Percentiles rank a stretch among this genome's conserved stretches.
phyloP scores from a whole-genome alignment of 257 asterid species.

The Orobanche coerulescens region DNA sequence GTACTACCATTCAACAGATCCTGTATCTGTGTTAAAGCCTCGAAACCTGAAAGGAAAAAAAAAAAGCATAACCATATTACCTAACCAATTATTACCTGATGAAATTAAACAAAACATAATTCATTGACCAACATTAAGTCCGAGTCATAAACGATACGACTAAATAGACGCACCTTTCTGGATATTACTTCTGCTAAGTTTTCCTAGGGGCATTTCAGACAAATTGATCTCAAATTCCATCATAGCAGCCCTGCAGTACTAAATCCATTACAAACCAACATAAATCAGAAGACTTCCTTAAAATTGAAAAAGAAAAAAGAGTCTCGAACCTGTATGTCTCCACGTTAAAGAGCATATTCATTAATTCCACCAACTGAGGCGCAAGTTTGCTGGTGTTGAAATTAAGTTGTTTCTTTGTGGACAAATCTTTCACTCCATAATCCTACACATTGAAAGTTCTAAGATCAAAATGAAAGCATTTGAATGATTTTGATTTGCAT shows the following conservation, averaged over 20 bases:
- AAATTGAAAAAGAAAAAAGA: background rate
- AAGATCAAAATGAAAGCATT: constrained; percentile 18
- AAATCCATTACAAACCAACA: constrained; percentile 21
- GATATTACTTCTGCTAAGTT: constrained; percentile 82
- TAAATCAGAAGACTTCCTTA: background rate
- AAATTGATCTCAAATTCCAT: constrained; percentile 96
- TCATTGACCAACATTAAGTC: background rate
- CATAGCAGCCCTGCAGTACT: constrained; percentile 84
- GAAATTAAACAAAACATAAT: constrained; percentile 14
- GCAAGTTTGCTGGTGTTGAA: constrained; percentile 61
- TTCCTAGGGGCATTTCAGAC: constrained; percentile 99
- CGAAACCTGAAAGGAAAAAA: constrained; percentile 62
- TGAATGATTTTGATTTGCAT: background rate
- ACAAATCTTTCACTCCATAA: constrained; percentile 65
- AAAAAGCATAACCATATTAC: constrained; percentile 6
- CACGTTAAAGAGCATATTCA: constrained; percentile 90
- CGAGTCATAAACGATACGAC: background rate
- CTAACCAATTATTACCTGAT: constrained; percentile 13
- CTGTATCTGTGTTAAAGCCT: constrained; percentile 93
- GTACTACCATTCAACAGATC: constrained; percentile 42
- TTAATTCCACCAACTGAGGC: constrained; percentile 63
- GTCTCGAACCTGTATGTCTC: constrained; percentile 76
- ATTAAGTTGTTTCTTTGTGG: constrained; percentile 51
- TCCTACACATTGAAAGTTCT: constrained; percentile 47
- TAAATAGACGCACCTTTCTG: constrained; percentile 54